Base-by-base conservation (phyloP, 768 basidiomycete genomes). In the Auricularia sp. region DNA sequence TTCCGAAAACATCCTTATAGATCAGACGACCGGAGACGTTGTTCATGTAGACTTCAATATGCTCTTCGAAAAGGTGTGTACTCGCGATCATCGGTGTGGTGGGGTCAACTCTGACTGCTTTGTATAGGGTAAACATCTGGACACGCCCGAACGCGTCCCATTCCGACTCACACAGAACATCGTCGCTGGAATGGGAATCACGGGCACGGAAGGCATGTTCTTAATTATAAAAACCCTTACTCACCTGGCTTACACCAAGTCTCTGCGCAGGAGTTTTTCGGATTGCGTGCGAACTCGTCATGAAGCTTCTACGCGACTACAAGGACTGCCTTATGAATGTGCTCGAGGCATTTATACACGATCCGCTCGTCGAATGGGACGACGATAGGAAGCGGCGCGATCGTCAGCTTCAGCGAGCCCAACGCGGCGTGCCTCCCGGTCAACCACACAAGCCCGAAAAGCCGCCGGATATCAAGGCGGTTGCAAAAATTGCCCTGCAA, bases 21-120 rank as follows among this genome's bases (percentile, higher is more conserved):
- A 99, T 71, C 81, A 77, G 3, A 88, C 86, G 68, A 89, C 87
- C 0, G 97, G 97, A 1, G 95, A 96, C 71, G 83, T 90, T 7
- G 88, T 98, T 1, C 97, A 99, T 69, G 94, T 98, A 65, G 97
- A 98, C 74, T 95, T 99, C 70, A 98, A 98, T 73, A 97, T 94
- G 77, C 80, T 98, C 16, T 99, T 99, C 69, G 97, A 98, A 69
- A 96, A 92, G 84, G 94, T 90, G 63, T 47, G 76, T 65, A 5
- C 21, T 8, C 29, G 14, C 29, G 29, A 29, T 29, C 29, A 29
- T 29, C 29, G 29, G 29, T 29, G 29, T 29, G 29, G 29, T 29
- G 29, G 29, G 29, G 29, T 29, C 39, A 42, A 42, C 13, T 42
- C 13, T 42, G 39, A 42, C 39, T 29, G 13, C n/a, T 24, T 24